Evolutionary conservation across 495 filamentous ascomycete genomes (phyloP).

Genomic region (Aspergillus carlsbadensis): DNA sequence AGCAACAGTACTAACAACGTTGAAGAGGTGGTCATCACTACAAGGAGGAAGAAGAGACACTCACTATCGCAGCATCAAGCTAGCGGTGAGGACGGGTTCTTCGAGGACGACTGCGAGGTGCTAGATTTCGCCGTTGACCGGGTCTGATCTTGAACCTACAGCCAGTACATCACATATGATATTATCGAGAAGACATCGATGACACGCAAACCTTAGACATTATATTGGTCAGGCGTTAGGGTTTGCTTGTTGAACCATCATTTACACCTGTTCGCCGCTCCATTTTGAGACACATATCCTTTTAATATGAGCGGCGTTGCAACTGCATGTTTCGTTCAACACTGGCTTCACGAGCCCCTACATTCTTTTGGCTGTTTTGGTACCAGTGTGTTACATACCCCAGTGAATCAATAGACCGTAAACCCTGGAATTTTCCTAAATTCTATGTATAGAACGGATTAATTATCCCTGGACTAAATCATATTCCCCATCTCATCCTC

Average conservation of each 20-base stretch:
- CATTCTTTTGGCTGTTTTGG: conserved; percentile 3
- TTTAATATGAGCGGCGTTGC: conserved; percentile 7
- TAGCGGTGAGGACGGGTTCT: conserved; percentile 75
- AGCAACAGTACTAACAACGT: conserved; percentile 64
- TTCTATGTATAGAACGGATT: neutral
- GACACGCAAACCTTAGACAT: conserved; percentile 21
- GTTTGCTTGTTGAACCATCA: conserved; percentile 14
- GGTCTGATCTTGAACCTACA: conserved; percentile 50
- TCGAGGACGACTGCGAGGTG: conserved; percentile 92
- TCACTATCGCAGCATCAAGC: conserved; percentile 27
- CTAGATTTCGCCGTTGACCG: conserved; percentile 87
- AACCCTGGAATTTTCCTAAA: neutral
- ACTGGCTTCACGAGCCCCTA: neutral
- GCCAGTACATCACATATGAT: conserved; percentile 2
- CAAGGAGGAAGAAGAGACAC: conserved; percentile 61
- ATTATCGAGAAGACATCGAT: conserved; percentile 11
- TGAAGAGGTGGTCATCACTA: conserved; percentile 79
- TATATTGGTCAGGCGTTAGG: conserved; percentile 21
- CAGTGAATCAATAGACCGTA: conserved; percentile 19
- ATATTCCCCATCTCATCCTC: conserved; percentile 54
- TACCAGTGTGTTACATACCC: conserved; percentile 7
- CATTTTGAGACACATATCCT: conserved; percentile 6
- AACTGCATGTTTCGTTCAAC: neutral
- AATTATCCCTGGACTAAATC: neutral
- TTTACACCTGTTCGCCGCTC: conserved; percentile 6